Percentiles rank a stretch among this genome's conserved stretches.
Evolutionary conservation across 148 eudicot species (phyloP).

Genomic region (Agrostemma githago): DNA sequence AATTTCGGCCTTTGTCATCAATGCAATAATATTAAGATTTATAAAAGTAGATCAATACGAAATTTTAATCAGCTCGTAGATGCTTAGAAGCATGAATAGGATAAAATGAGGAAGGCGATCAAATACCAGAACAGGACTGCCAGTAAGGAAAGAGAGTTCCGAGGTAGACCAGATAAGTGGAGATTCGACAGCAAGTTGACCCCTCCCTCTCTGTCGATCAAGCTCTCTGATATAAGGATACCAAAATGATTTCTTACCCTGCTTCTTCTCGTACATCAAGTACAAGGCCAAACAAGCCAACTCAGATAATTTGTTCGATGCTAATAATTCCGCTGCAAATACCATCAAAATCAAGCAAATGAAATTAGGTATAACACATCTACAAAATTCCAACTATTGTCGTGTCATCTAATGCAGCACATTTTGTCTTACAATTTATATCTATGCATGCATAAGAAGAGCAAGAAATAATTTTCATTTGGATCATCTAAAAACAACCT

Average conservation of each 20-base stretch:
- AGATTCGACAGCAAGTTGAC: slow-evolving; percentile 94
- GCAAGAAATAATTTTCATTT: too few species aligned
- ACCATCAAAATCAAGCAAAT: slow-evolving; percentile 35
- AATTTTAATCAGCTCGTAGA: background rate
- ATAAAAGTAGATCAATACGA: background rate
- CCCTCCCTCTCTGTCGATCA: slow-evolving; percentile 98
- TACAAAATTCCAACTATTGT: background rate
- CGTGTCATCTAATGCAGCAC: background rate
- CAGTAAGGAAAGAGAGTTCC: slow-evolving; percentile 76
- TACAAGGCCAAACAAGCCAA: slow-evolving; percentile 96
- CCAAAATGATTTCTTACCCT: slow-evolving; percentile 92
- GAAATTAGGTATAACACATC: slow-evolving; percentile 22
- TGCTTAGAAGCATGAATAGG: background rate
- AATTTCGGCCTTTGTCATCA: slow-evolving; percentile 62
- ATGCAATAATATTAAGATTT: slow-evolving; percentile 8
- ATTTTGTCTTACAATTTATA: background rate
- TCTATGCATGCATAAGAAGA: background rate
- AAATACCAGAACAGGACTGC: slow-evolving; percentile 85
- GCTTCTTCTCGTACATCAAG: slow-evolving; percentile 99
- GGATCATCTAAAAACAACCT: too few species aligned
- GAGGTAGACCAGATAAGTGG: slow-evolving; percentile 85
- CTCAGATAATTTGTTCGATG: slow-evolving; percentile 94
- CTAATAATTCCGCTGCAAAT: slow-evolving; percentile 88
- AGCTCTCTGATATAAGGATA: slow-evolving; percentile 95
- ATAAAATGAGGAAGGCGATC: slow-evolving; percentile 16